Percentiles rank a stretch among this genome's conserved stretches.
Conservation (phyloP, 2,329 filamentous ascomycete species). For the Ophiosphaerella herpotricha region DNA sequence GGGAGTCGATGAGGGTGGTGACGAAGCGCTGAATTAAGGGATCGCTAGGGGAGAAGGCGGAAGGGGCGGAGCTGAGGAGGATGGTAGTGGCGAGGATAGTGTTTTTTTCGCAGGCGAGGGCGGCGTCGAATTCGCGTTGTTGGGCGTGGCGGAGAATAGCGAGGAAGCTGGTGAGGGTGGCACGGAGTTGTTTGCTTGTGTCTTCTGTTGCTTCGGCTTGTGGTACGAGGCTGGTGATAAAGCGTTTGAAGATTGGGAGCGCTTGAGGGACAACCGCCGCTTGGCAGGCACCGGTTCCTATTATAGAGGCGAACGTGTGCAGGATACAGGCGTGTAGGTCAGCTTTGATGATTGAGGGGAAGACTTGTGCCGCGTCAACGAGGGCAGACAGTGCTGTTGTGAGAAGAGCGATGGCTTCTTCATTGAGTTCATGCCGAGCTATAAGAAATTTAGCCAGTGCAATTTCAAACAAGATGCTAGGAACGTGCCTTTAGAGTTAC, state of each 20-base stretch:
- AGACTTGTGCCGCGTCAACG: conserved; percentile 92
- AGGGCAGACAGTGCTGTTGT: conserved; percentile 81
- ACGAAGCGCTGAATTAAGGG: conserved; percentile 75
- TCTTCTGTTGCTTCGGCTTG: conserved; percentile 50
- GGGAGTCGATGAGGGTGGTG: conserved; percentile 81
- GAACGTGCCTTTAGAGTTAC: conserved; percentile 40
- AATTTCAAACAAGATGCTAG: not conserved
- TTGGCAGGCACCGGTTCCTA: conserved; percentile 86
- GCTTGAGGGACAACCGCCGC: conserved; percentile 86
- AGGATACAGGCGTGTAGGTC: conserved; percentile 96
- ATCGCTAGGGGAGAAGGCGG: conserved; percentile 74
- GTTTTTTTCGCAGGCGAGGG: conserved; percentile 90
- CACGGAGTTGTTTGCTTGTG: conserved; percentile 73
- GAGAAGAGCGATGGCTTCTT: conserved; percentile 83
- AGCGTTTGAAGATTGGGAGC: conserved; percentile 88
- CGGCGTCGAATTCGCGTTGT: conserved; percentile 74
- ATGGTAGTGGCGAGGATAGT: conserved; percentile 86
- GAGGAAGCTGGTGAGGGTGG: conserved; percentile 80
- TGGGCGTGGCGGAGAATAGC: conserved; percentile 77
- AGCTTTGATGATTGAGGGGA: conserved; percentile 93
- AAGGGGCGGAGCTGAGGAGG: conserved; percentile 79
- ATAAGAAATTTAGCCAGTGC: conserved; percentile 43
- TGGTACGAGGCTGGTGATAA: conserved; percentile 73
- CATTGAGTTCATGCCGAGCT: conserved; percentile 77
- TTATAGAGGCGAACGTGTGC: conserved; percentile 92